These are phyloP conservation scores for Fusarium newnesense DNA, from an alignment of 2,329 filamentous ascomycete species.

Conservation along the genomic window DNA sequence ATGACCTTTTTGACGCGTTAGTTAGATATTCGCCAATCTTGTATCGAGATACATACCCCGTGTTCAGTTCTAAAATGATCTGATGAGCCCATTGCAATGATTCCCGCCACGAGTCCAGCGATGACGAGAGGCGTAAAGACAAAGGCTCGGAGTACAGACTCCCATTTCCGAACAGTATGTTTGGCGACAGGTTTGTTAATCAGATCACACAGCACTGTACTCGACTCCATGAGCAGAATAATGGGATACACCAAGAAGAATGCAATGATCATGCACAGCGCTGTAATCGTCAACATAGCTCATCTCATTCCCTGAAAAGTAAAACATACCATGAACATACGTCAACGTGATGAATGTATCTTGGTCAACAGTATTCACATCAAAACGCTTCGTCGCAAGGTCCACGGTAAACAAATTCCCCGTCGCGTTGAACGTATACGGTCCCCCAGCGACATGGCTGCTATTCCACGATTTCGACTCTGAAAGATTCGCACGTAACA, in stretches of 20 bases:
- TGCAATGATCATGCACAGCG: neutral
- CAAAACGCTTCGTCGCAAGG: neutral
- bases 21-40: fast-evolving
- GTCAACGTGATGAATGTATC: neutral
- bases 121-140: slow-evolving; percentile 11
- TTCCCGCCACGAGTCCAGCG: neutral
- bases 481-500: neutral
- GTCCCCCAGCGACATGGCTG: neutral
- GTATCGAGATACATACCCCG: neutral
- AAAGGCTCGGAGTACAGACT: neutral
- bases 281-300: neutral
- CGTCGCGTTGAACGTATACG: neutral
- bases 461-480: neutral
- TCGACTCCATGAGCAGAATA: slow-evolving; percentile 4
- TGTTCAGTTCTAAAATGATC: slow-evolving; percentile 18
- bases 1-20: neutral
- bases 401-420: neutral
- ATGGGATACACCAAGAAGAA: slow-evolving; percentile 9
- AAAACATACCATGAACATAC: neutral
- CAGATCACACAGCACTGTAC: slow-evolving; percentile 7
- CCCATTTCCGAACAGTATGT: slow-evolving; percentile 10
- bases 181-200: slow-evolving; percentile 16
- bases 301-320: fast-evolving
- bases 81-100: slow-evolving; percentile 3
- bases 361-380: slow-evolving; percentile 7